Percentiles rank a stretch among this genome's conserved stretches.
Conservation (phyloP, 768 basidiomycete genomes). For the Favolaschia claudopus region DNA sequence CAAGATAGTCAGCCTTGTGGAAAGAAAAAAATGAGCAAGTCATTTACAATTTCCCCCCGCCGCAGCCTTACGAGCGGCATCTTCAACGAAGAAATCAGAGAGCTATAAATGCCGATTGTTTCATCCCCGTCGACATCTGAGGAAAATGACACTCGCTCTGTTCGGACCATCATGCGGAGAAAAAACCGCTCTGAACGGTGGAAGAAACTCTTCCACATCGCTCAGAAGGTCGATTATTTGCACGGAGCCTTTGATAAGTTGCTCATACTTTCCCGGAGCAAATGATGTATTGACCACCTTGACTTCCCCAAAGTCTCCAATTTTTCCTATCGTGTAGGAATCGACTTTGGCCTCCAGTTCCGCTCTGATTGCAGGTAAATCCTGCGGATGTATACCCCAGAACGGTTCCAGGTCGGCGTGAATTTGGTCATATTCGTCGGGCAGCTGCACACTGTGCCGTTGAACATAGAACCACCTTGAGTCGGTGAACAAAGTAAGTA, state of each 20-base stretch:
- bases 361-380: slow-evolving; percentile 42
- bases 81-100: neutral
- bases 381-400: slow-evolving; percentile 64
- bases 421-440: slow-evolving; percentile 87
- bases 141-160: too few relatives aligned
- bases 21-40: neutral
- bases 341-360: slow-evolving; percentile 48
- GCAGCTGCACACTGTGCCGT: slow-evolving; percentile 71
- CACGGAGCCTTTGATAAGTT: slow-evolving; percentile 38
- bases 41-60: too few relatives aligned
- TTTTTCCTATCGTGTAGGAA: slow-evolving; percentile 50
- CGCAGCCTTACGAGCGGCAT: too few relatives aligned
- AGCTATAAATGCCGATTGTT: too few relatives aligned
- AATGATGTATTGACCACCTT: slow-evolving; percentile 39
- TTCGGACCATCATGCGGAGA: slow-evolving; percentile 59
- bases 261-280: slow-evolving; percentile 34
- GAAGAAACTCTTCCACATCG: slow-evolving; percentile 49
- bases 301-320: slow-evolving; percentile 31
- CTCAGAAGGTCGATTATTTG: slow-evolving; percentile 48
- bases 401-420: slow-evolving; percentile 80
- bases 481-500: slow-evolving; percentile 27
- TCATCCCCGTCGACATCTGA: too few relatives aligned
- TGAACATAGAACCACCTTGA: slow-evolving; percentile 62
- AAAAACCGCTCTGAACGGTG: slow-evolving; percentile 59
- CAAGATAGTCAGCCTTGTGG: too few relatives aligned